phyloP scores from a whole-genome alignment of 768 basidiomycete species.

The Leccinellum rugosiceps region DNA sequence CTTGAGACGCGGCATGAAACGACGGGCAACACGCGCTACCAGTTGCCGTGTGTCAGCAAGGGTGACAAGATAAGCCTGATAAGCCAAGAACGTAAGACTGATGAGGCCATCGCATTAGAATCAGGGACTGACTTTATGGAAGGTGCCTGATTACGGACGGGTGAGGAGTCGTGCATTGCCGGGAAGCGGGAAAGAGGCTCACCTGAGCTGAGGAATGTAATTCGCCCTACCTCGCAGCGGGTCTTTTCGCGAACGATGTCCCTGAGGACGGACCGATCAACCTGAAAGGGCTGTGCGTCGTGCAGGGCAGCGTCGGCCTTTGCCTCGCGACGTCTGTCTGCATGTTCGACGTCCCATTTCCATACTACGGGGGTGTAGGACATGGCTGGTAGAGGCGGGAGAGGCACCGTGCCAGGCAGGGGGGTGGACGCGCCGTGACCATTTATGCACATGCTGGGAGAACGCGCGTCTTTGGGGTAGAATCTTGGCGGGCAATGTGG shows the following conservation, averaged over 20 bases:
- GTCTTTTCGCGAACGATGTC: constrained; percentile 76
- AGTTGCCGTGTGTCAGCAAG: constrained; percentile 58
- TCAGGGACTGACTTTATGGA: constrained; percentile 63
- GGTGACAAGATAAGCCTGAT: constrained; percentile 73
- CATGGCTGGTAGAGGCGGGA: constrained; percentile 10
- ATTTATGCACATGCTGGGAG: constrained; percentile 9
- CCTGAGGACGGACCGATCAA: constrained; percentile 71
- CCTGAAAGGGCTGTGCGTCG: constrained; percentile 63
- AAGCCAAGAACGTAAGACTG: constrained; percentile 5
- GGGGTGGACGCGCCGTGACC: constrained; percentile 1
- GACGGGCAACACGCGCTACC: constrained; percentile 77
- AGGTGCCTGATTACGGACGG: constrained; percentile 57
- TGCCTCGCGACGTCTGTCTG: constrained; percentile 63
- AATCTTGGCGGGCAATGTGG: neutral
- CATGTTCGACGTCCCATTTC: constrained; percentile 71
- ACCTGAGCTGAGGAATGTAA: constrained; percentile 75
- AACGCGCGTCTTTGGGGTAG: neutral
- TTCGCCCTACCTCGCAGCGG: constrained; percentile 61
- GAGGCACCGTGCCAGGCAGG: constrained; percentile 23
- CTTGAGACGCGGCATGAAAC: constrained; percentile 84
- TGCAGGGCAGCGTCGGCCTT: constrained; percentile 62
- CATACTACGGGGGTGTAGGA: constrained; percentile 42
- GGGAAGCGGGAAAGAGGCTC: constrained; percentile 24
- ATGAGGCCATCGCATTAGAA: neutral
- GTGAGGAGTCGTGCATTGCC: constrained; percentile 7